Base-by-base conservation (phyloP, 176 grass and related monocot species). In the Oryza australiensis region DNA sequence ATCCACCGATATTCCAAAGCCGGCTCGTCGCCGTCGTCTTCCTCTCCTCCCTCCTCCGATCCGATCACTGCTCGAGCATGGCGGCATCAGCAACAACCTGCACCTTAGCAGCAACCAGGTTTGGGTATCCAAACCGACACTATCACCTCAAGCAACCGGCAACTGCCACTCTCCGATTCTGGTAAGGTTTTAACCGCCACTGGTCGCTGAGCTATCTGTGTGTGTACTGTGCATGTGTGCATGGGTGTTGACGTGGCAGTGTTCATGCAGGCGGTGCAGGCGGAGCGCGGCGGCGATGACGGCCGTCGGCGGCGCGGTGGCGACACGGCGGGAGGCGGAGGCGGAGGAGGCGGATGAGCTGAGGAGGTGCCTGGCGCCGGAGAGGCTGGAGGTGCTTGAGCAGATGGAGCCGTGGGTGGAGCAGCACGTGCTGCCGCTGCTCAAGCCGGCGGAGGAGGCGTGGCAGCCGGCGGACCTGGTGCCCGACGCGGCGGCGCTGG, bases 381-480 rank as follows among this genome's bases (percentile, higher is more conserved):
- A 86, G 82, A 88, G 80, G 75, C 85, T 80, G 5, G 89, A 88
- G 69, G 71, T 95, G 74, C 87, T 95, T 57, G 18, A 49, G 3
- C 75, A 83, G 30, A 70, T 95, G 46, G 93, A 95, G 66, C 82
- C 78, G 9, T 95, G 93, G 90, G 90, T 86, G 38, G 45, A 84
- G 64, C 33, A 28, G 12, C 28, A 63, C 66, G 70, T 90, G 48
- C 79, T 95, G 22, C 93, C 93, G 45, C 66, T 95, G 27, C 86
- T 95, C 59, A 88, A 90, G 70, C 83, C 93, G 1, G 87, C 88
- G 49, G 93, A 92, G 30, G 14, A 68, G 43, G 86, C 85, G 62
- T 95, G 93, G 93, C 93, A 95, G 62, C 90, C 93, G 41, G 67
- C 90, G 0, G 90, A 95, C 74, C 42, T 95, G 51, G 75, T 95